phyloP scores from a whole-genome alignment of 2,329 filamentous ascomycete species.

The Verruconis gallopava region DNA sequence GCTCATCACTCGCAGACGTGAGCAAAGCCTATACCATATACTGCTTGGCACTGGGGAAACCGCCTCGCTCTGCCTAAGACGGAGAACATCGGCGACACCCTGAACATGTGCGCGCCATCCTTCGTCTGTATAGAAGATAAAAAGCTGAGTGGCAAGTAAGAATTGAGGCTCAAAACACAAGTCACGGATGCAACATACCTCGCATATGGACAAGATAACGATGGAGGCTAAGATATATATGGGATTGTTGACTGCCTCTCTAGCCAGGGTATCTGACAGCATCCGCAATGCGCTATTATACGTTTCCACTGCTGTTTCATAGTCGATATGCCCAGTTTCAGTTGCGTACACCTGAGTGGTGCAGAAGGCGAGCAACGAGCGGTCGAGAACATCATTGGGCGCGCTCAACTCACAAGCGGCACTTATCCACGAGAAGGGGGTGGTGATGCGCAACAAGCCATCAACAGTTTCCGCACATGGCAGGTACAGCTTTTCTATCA shows the following conservation, averaged over 20 bases:
- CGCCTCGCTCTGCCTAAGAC: not conserved
- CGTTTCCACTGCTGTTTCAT: not conserved
- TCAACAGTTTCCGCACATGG: not conserved
- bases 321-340: not conserved
- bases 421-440: not conserved
- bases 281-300: not conserved
- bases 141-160: not conserved
- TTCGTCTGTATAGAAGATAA: not conserved
- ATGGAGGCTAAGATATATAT: not conserved
- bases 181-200: not conserved
- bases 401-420: not conserved
- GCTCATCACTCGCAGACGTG: not conserved
- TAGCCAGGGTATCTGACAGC: not conserved
- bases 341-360: not conserved
- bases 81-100: not conserved
- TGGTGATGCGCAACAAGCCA: not conserved
- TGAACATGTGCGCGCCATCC: constrained; percentile 2
- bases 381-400: not conserved
- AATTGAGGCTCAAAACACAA: not conserved
- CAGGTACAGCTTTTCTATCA: not conserved
- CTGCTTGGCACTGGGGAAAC: not conserved
- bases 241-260: not conserved
- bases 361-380: not conserved
- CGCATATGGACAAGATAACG: not conserved
- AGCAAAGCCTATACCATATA: not conserved